Percentiles rank a stretch among this genome's conserved stretches.
Conservation (phyloP, 176 grass and related monocot species). For the Alloteropsis semialata region DNA sequence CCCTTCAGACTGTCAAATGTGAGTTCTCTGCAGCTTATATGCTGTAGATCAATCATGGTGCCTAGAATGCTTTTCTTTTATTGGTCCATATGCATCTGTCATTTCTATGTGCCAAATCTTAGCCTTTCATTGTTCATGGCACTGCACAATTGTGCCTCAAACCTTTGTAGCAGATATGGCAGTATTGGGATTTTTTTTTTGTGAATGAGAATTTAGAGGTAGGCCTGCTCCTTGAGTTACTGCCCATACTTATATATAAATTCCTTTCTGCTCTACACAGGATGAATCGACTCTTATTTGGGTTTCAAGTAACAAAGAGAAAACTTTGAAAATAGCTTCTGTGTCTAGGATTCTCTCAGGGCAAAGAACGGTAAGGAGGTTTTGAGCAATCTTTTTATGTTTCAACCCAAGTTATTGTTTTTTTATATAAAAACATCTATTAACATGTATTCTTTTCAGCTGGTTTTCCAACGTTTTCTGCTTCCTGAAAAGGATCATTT, state of each 20-base stretch:
- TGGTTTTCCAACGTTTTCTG: slow-evolving; percentile 91
- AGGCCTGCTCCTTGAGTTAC: neutral
- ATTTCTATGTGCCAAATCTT: neutral
- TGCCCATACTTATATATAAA: neutral
- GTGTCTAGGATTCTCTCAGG: slow-evolving; percentile 79
- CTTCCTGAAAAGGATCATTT: slow-evolving; percentile 89
- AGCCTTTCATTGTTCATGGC: neutral
- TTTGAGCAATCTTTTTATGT: neutral
- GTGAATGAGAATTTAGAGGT: neutral
- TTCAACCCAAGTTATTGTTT: slow-evolving; percentile 9
- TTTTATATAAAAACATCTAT: neutral
- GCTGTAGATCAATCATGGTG: neutral
- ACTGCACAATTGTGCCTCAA: neutral
- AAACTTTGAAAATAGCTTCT: slow-evolving; percentile 79
- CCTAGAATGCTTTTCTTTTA: neutral
- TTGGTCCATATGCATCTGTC: neutral
- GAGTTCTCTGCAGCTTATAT: slow-evolving; percentile 30
- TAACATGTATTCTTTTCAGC: slow-evolving; percentile 44
- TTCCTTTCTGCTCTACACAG: slow-evolving; percentile 18
- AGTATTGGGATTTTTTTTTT: neutral
- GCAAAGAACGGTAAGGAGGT: slow-evolving; percentile 81
- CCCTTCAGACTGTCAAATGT: slow-evolving; percentile 88
- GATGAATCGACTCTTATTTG: slow-evolving; percentile 94
- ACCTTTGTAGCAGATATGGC: neutral
- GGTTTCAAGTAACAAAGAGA: slow-evolving; percentile 81